Conservation (phyloP, 1,284 basidiomycete genomes). For the Bondarzewia mesenterica region DNA sequence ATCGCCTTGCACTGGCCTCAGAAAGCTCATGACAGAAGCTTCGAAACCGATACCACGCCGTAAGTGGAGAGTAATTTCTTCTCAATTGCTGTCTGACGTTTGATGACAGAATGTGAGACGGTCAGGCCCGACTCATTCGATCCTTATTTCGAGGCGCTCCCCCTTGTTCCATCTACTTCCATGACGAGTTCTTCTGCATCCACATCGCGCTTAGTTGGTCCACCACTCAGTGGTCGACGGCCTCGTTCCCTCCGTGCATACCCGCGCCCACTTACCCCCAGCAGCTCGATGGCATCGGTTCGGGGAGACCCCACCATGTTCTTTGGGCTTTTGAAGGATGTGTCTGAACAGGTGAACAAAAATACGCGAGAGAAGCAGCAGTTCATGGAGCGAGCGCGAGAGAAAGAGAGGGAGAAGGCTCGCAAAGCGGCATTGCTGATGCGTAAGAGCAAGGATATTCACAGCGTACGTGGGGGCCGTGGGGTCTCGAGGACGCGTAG, state of each 20-base stretch:
- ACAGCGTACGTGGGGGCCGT: too few relatives aligned
- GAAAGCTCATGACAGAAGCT: neutral
- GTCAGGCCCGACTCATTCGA: neutral
- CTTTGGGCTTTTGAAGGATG: neutral
- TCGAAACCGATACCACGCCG: neutral
- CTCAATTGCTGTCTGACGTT: neutral
- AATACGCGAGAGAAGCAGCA: constrained; percentile 1
- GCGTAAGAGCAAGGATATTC: neutral
- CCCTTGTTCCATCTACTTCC: neutral
- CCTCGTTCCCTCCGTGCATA: neutral
- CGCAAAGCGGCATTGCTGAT: neutral
- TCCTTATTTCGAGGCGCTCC: neutral
- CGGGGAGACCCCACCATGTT: neutral
- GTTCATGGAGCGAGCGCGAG: neutral
- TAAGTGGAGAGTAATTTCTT: neutral
- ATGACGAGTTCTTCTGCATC: neutral
- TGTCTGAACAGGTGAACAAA: neutral
- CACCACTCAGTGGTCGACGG: neutral
- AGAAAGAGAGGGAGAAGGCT: neutral
- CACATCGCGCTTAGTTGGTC: neutral
- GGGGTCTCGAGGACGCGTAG: too few relatives aligned
- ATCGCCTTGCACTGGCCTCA: neutral
- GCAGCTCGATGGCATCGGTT: neutral
- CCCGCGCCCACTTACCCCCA: neutral
- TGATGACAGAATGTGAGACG: neutral